These are phyloP conservation scores for Grifola frondosa DNA, from an alignment of 1,284 basidiomycete species.

Conservation along the genomic window DNA sequence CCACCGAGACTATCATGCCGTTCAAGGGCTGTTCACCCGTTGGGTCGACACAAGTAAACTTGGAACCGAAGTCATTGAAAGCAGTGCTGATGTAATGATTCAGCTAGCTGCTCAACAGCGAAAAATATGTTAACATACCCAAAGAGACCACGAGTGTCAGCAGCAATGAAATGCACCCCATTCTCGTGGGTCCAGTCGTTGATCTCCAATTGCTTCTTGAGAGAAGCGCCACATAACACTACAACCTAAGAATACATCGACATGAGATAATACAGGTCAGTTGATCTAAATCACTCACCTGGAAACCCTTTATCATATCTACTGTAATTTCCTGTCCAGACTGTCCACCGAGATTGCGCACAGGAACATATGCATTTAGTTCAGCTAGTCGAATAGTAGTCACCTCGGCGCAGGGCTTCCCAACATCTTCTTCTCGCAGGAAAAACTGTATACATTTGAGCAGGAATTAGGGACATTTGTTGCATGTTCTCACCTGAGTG, in stretches of 20 bases:
- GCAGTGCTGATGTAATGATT: slow-evolving; percentile 61
- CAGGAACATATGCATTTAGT: slow-evolving; percentile 95
- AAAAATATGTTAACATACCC: slow-evolving; percentile 56
- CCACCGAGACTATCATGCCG: slow-evolving; percentile 95
- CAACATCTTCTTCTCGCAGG: slow-evolving; percentile 85
- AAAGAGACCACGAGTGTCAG: slow-evolving; percentile 93
- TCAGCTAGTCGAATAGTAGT: slow-evolving; percentile 91
- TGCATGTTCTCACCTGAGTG: slow-evolving; percentile 68
- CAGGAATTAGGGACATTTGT: background rate
- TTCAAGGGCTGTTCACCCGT: slow-evolving; percentile 92
- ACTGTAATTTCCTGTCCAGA: slow-evolving; percentile 73
- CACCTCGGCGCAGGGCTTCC: slow-evolving; percentile 84
- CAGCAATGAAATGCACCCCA: slow-evolving; percentile 89
- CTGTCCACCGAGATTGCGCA: slow-evolving; percentile 73
- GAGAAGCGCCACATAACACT: slow-evolving; percentile 80
- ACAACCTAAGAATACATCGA: slow-evolving; percentile 61
- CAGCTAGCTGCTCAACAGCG: background rate
- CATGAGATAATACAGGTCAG: slow-evolving; percentile 4
- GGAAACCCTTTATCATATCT: slow-evolving; percentile 84
- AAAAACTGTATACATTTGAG: slow-evolving; percentile 72
- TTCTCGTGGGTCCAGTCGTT: slow-evolving; percentile 92
- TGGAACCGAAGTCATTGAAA: slow-evolving; percentile 96
- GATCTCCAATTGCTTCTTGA: slow-evolving; percentile 89
- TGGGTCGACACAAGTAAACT: slow-evolving; percentile 94
- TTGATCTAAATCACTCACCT: slow-evolving; percentile 50